Base-by-base conservation (phyloP, 1,139 yeast species). In the Debaryomycetaceae sp. region DNA sequence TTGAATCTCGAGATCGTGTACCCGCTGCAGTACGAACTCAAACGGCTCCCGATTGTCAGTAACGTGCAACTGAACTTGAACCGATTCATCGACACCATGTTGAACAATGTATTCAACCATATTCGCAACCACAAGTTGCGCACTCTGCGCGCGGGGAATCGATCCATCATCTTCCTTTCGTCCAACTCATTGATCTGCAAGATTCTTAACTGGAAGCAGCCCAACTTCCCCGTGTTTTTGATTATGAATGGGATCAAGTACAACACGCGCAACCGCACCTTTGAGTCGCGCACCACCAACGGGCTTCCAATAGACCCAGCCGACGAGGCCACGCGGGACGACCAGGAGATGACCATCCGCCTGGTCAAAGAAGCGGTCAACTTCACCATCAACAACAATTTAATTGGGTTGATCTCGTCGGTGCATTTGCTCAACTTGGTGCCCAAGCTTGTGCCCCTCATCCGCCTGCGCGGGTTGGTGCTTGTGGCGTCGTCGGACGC, bases 171-270 rank as follows among this genome's bases (percentile, higher is more conserved):
- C 5, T 83, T 91, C 55, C 75, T 94, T 12, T 85, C 96, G 1
- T 76, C 86, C 30, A 88, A 88, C 54, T 83, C 96, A 19, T 75
- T 80, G 30, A 85, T 88, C 13, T 91, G 98, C 57, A 86, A 95
- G 13, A 83, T 86, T 30, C 65, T 91, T 44, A 91, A 91, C 56
- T 91, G 98, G 98, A 91, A 91, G 56, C 98, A 91, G 58, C 98
- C 98, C 4, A 91, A 89, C 55, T 91, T 83, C 58, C 96, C 98
- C 0, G 97, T 91, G 1, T 81, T 91, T 44, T 83, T 84, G 56
- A 75, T 80, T 32, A 76, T 89, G 75, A 81, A 77, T 46, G 85
- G 86, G 9, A 63, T 80, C 22, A 63, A 64, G 20, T 74, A 55
- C 50, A 59, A 63, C 40, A 42, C 41, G 36, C 27, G 42, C 2